Base-by-base conservation (phyloP, 139 green algal genomes). In the Marvania coccoides region DNA sequence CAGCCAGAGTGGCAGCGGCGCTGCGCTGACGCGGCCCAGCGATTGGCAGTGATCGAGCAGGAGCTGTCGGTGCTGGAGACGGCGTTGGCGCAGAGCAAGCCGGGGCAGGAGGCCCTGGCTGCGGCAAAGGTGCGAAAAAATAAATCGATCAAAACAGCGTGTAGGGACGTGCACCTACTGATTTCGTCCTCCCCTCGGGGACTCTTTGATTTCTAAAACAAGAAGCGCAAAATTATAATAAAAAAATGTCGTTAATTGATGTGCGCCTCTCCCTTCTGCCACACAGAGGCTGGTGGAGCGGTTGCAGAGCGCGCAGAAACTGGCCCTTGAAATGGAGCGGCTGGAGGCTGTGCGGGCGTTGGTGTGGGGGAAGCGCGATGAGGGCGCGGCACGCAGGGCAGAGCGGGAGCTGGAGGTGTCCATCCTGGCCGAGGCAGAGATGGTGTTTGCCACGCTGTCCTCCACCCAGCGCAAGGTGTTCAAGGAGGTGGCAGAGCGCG, bases 381-480 rank as follows among this genome's bases (percentile, higher is more conserved):
- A 68, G 23, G 51, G 40, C 4, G 42, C 61, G 82, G 45, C 75
- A 76, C 63, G 53, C 72, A 64, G 56, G n/a, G 46, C 76, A 34
- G 65, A 71, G 45, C 58, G 58, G 35, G 65, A 73, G 30, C 63
- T 87, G 29, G 77, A 88, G 65, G 46, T 68, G 34, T 71, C 61
- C 1, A 69, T 83, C 23, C 62, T 88, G 46, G 48, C 63, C 15
- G 73, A 83, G 34, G 89, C 89, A 9, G 86, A 94, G 67, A 87
- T 96, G 65, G 88, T 96, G 45, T 95, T 93, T 71, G 86, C 84
- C 36, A 96, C 86, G 26, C 76, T 95, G 40, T 86, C 71, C 61
- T 83, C 71, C 63, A 93, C 84, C 0, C 83, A 85, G 39, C 69
- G 79, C n/a, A 63, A 72, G 31, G 56, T 74, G 33, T 77, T 85